Base-by-base conservation (phyloP, 148 eudicot genomes). In the Heliamphora exappendiculata region DNA sequence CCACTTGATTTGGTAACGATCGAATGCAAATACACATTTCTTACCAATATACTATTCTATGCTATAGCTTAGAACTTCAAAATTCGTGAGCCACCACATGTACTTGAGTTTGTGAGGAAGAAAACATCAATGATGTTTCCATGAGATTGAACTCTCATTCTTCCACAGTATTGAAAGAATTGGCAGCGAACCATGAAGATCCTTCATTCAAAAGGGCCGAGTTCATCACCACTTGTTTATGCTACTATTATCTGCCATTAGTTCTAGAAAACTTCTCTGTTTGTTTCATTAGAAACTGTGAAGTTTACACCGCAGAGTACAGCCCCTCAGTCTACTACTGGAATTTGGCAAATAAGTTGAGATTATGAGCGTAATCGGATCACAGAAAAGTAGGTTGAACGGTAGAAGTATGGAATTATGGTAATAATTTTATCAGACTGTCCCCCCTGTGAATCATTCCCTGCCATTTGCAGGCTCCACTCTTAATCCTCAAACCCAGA, bases 91-190 rank as follows among this genome's bases (percentile, higher is more conserved):
- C 62, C 22, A 14, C 12, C 37, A 44, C 82, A 94, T 97, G 86
- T 85, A n/a, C 93, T 95, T 0, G 86, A 86, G 58, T 81, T 75
- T 55, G 64, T 89, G 55, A 90, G 85, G 86, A 80, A 82, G 41
- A 86, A n/a, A n/a, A 81, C 77, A 76, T 91, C 54, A 77, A 76
- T 47, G 84, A 83, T 0, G 78, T 75, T 31, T 90, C 93, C 87
- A 75, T 75, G 65, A 82, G 53, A 55, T 33, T 92, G 84, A 87
- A 93, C 70, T 60, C 79, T 34, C 77, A 75, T 54, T 88, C 91
- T 20, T 87, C 97, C 34, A 80, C 73, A 53, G 93, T 89, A 37
- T 71, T 91, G 67, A 90, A 85, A 83, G 93, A 92, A 70, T 59
- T 87, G 64, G 91, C 88, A 14, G 65, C 39, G 11, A 65, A 49